Percentiles rank a stretch among this genome's conserved stretches.
These are phyloP conservation scores for Tilletia setariae DNA, from an alignment of 1,284 basidiomycete genomes.

Conservation along the genomic window DNA sequence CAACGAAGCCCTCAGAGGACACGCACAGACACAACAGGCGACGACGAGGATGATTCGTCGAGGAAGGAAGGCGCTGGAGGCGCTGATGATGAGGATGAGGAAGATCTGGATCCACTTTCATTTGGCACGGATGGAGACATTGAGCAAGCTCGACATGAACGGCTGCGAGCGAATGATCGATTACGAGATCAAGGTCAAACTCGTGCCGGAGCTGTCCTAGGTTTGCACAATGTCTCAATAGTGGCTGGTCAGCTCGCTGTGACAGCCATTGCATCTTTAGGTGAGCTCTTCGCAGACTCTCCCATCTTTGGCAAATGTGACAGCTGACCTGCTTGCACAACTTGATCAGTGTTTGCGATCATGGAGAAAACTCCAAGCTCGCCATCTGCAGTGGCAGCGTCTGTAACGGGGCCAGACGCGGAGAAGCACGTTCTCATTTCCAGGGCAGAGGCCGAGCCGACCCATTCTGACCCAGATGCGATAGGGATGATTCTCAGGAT, in stretches of 20 bases:
- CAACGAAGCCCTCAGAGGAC: background rate
- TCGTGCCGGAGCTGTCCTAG: slow-evolving; percentile 3
- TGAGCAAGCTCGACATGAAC: slow-evolving; percentile 1
- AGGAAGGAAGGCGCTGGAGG: background rate
- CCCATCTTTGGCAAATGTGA: too few species aligned
- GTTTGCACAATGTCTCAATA: slow-evolving; percentile 8
- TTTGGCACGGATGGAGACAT: slow-evolving; percentile 9
- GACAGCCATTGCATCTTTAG: slow-evolving; percentile 1
- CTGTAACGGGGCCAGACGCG: too few species aligned
- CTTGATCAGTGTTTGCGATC: background rate
- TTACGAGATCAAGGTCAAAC: background rate
- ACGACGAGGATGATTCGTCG: background rate
- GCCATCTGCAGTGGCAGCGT: background rate
- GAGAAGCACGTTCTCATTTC: background rate
- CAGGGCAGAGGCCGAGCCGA: background rate
- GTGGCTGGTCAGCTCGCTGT: slow-evolving; percentile 1
- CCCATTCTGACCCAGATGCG: background rate
- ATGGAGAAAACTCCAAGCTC: background rate
- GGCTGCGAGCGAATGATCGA: background rate
- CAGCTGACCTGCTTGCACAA: background rate
- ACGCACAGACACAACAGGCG: background rate
- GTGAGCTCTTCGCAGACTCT: background rate
- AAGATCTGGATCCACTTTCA: background rate
- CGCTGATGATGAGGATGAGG: background rate
- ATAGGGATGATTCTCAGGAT: slow-evolving; percentile 5